Conservation (phyloP, 371 early-diverging fungal genomes). For the Amoeboaphelidium occidentale region DNA sequence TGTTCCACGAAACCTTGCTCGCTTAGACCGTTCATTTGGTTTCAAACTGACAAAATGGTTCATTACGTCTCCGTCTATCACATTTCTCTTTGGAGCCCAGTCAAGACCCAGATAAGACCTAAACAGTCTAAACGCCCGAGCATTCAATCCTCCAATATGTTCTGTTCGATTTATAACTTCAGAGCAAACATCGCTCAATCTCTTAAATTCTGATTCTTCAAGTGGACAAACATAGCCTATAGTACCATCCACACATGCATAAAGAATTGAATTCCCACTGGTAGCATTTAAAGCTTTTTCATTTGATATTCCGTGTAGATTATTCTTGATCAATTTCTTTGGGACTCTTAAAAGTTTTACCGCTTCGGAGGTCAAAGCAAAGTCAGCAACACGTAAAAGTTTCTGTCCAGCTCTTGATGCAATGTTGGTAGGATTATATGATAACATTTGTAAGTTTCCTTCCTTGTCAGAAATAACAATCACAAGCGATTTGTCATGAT, state of each 20-base stretch:
- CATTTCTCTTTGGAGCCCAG: no score
- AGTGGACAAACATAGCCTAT: constrained; percentile 47
- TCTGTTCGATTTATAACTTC: constrained; percentile 50
- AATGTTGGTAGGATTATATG: constrained; percentile 64
- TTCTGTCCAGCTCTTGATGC: constrained; percentile 71
- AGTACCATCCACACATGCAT: constrained; percentile 40
- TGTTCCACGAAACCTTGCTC: no score
- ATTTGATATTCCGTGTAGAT: neutral
- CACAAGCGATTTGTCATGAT: constrained; percentile 40
- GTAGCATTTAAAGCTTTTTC: neutral
- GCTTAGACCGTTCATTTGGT: no score
- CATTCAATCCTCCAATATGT: constrained; percentile 74
- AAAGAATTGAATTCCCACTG: neutral
- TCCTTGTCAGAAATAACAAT: constrained; percentile 58
- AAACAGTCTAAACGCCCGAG: constrained; percentile 65
- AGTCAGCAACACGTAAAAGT: constrained; percentile 68
- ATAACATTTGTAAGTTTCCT: constrained; percentile 51
- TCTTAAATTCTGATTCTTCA: constrained; percentile 68
- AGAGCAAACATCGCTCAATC: constrained; percentile 42
- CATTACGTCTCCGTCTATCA: no score
- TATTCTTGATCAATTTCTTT: neutral
- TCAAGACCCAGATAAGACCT: no score
- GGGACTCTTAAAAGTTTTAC: neutral
- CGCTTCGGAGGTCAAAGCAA: constrained; percentile 22
- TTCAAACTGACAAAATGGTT: no score